Conservation (phyloP, 1,284 basidiomycete genomes). For the Pseudozyma sp. region DNA sequence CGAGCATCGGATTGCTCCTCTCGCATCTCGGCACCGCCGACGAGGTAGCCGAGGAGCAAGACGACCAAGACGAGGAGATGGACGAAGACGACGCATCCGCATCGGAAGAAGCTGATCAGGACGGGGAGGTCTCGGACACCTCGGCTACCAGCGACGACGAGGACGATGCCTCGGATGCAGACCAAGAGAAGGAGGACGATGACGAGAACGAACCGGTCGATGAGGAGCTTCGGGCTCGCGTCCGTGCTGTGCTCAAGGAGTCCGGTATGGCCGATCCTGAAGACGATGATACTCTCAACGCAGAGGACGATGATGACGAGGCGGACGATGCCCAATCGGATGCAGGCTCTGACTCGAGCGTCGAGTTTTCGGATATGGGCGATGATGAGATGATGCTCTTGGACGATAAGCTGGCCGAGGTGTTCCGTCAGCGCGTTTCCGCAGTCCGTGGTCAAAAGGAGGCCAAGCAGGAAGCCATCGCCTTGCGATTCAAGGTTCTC, state of each 20-base stretch:
- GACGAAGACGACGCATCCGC: constrained; percentile 35
- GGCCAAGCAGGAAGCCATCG: constrained; percentile 70
- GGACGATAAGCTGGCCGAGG: constrained; percentile 89
- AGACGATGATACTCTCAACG: constrained; percentile 67
- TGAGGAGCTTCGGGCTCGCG: constrained; percentile 75
- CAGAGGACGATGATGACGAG: constrained; percentile 68
- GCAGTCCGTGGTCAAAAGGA: constrained; percentile 71
- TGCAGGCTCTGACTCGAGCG: constrained; percentile 41
- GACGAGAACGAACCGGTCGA: constrained; percentile 74
- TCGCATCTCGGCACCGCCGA: constrained; percentile 36
- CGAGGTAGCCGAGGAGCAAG: constrained; percentile 24
- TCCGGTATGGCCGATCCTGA: constrained; percentile 76
- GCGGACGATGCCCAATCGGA: constrained; percentile 43
- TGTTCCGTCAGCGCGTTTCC: constrained; percentile 78
- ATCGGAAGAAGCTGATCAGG: constrained; percentile 65
- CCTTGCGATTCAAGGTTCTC: constrained; percentile 93
- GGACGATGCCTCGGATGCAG: constrained; percentile 73
- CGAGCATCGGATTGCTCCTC: constrained; percentile 84
- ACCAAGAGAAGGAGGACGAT: constrained; percentile 71
- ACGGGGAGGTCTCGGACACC: constrained; percentile 50
- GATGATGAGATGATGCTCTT: constrained; percentile 98
- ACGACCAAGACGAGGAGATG: constrained; percentile 25
- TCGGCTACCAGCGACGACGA: constrained; percentile 53
- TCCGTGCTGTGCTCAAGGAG: constrained; percentile 81
- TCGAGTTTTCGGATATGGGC: constrained; percentile 55